A percentile compares a stretch with the other conserved stretches of the same genome.
Evolutionary conservation across 2,329 filamentous ascomycete species (phyloP).

Genomic region (Coniochaeta pulveracea): DNA sequence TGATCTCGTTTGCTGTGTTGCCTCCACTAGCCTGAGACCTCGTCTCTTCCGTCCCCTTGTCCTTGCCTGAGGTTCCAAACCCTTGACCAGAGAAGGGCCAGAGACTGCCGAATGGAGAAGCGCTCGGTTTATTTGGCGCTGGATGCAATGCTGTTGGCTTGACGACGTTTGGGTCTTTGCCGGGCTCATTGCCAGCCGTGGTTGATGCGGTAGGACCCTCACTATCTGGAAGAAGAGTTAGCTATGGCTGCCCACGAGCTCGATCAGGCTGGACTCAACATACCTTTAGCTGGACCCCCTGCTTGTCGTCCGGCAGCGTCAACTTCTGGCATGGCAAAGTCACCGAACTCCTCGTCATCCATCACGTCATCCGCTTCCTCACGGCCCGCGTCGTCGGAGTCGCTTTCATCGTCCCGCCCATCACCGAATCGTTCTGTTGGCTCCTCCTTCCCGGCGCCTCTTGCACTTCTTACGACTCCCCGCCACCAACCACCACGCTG

Average conservation of each 20-base stretch:
- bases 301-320: slow-evolving; percentile 13
- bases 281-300: no score
- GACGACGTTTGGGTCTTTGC: slow-evolving; percentile 32
- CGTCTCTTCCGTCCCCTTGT: slow-evolving; percentile 20
- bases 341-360: slow-evolving; percentile 56
- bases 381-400: slow-evolving; percentile 29
- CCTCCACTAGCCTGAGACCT: slow-evolving; percentile 17
- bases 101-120: slow-evolving; percentile 33
- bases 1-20: slow-evolving; percentile 15
- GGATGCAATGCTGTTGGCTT: slow-evolving; percentile 44
- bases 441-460: slow-evolving; percentile 7
- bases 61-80: slow-evolving; percentile 16
- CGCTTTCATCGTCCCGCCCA: slow-evolving; percentile 21
- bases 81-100: slow-evolving; percentile 45
- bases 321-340: slow-evolving; percentile 55
- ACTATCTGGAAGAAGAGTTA: no score
- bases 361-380: slow-evolving; percentile 41
- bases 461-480: slow-evolving; percentile 16
- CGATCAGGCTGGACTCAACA: no score
- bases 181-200: slow-evolving; percentile 15
- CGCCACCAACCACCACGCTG: slow-evolving; percentile 25
- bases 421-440: slow-evolving; percentile 20
- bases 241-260: no score
- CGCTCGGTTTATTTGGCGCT: slow-evolving; percentile 12
- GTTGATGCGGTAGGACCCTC: no score